A percentile compares a stretch with the other conserved stretches of the same genome.
Evolutionary conservation across 2,329 filamentous ascomycete species (phyloP).

Genomic region (Talaromyces sp.): DNA sequence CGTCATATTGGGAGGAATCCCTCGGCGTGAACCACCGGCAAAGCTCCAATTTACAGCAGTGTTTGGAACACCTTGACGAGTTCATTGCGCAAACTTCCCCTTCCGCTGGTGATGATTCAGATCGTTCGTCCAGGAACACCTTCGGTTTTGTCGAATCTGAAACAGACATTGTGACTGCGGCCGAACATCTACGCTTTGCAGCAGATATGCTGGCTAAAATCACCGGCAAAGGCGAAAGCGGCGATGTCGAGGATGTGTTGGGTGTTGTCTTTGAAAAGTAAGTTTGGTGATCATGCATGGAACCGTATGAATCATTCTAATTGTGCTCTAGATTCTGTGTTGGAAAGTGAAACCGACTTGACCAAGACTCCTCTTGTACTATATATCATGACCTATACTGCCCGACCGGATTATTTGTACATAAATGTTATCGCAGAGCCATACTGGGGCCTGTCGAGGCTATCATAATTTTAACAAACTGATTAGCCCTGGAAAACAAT

Average conservation of each 20-base stretch:
- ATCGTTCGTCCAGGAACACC: conserved; percentile 1
- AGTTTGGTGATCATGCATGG: conserved; percentile 40
- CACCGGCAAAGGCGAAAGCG: conserved; percentile 79
- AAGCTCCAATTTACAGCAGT: conserved; percentile 75
- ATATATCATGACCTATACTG: not conserved
- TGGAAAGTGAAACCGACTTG: conserved; percentile 47
- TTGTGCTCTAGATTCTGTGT: conserved; percentile 56
- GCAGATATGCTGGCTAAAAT: conserved; percentile 81
- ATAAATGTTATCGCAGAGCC: not conserved
- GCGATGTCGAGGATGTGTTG: conserved; percentile 92
- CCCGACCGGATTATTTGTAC: not conserved
- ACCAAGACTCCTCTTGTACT: not conserved
- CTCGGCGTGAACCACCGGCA: conserved; percentile 91
- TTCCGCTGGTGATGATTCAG: conserved; percentile 4
- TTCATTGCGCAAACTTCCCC: conserved; percentile 66
- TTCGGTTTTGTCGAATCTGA: conserved; percentile 26
- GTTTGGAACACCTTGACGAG: conserved; percentile 69
- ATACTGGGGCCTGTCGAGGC: too few relatives aligned
- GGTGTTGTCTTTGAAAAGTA: conserved; percentile 98
- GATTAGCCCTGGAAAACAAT: too few relatives aligned
- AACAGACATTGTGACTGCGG: conserved; percentile 84
- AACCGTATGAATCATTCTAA: conserved; percentile 16
- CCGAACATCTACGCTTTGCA: conserved; percentile 82
- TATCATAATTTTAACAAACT: too few relatives aligned
- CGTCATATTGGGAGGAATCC: conserved; percentile 75